These are phyloP conservation scores for Candida pseudofarinosa DNA, from an alignment of 805 yeast species.

Conservation along the genomic window DNA sequence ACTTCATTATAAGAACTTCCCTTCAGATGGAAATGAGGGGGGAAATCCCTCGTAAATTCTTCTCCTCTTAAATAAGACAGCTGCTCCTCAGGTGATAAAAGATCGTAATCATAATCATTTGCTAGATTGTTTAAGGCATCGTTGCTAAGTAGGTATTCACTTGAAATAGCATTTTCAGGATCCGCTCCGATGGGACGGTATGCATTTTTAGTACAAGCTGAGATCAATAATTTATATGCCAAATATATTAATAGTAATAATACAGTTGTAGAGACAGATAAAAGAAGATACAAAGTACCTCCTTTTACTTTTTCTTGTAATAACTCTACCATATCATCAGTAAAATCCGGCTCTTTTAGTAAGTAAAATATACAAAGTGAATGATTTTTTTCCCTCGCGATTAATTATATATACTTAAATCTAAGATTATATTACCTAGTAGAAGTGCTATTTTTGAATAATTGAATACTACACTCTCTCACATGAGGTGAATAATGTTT, in stretches of 20 bases:
- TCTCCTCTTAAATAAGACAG: conserved; percentile 30
- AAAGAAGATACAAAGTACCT: neutral
- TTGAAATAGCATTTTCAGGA: conserved; percentile 23
- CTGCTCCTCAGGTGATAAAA: conserved; percentile 40
- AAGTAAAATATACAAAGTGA: no score
- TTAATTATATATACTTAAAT: no score
- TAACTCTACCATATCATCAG: neutral
- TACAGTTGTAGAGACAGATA: conserved; percentile 5
- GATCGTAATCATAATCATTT: conserved; percentile 32
- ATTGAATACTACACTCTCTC: conserved; percentile 54
- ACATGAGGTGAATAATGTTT: conserved; percentile 82
- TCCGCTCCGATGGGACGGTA: conserved; percentile 12
- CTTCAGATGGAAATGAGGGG: conserved; percentile 28
- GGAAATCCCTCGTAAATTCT: conserved; percentile 27
- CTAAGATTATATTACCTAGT: neutral
- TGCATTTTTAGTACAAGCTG: conserved; percentile 8
- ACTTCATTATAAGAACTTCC: conserved; percentile 30
- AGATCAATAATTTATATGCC: conserved; percentile 8
- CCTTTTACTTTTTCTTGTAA: neutral
- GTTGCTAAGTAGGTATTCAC: conserved; percentile 38
- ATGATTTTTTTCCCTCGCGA: no score
- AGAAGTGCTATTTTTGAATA: conserved; percentile 34
- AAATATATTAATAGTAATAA: conserved; percentile 8
- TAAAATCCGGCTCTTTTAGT: neutral
- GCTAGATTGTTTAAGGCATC: conserved; percentile 31